Evolutionary conservation across 192 early-diverging fungal species (phyloP), one percentile per base, ranked within the genome.

Genomic region (Gorgonomyces haynaldii): DNA sequence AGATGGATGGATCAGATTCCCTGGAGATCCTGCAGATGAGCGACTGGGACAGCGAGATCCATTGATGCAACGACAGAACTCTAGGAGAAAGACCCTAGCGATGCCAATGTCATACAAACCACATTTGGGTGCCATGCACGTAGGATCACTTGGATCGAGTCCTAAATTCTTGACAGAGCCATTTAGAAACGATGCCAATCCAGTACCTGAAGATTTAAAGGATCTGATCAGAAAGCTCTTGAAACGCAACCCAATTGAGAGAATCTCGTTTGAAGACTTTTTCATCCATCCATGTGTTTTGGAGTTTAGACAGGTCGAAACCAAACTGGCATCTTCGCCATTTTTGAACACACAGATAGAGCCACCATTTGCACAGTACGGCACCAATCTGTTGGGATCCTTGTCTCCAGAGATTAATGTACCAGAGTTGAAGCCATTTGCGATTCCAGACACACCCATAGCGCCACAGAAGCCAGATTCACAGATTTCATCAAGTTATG

Each of bases 221-320:
- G 81, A 86, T 56, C 47, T 98, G 28, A 84, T 96, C 25, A 65
- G 84, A 38, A 65, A 79, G 37, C 63, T 98, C 17, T 64, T 98
- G 17, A 88, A 85, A 51, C 73, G 84, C 39, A 86, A 85, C 37
- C 93, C 96, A 0, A 60, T 69, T 0, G 91, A 96, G 56, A 73
- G 96, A 25, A 89, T 98, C 46, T 72, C 78, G 0, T 96, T 98
- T 61, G 88, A 90, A 39, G 87, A 88, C 51, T 96, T 98, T 55
- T 96, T 98, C 50, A 77, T 71, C 51, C 86, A 93, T 47, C 81
- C 81, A 4, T 79, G 78, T 5, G 65, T 89, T 1, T 54, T 54
- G 7, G 45, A 64, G 2, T 8, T 5, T 44, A 25, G 42, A 23
- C 8, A 44, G 16, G 4, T 44, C 3, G 42, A 44, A 3, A 25